A percentile compares a stretch with the other conserved stretches of the same genome.
Conservation (phyloP, 2,329 filamentous ascomycete species). For the Sporothrix curviconia region DNA sequence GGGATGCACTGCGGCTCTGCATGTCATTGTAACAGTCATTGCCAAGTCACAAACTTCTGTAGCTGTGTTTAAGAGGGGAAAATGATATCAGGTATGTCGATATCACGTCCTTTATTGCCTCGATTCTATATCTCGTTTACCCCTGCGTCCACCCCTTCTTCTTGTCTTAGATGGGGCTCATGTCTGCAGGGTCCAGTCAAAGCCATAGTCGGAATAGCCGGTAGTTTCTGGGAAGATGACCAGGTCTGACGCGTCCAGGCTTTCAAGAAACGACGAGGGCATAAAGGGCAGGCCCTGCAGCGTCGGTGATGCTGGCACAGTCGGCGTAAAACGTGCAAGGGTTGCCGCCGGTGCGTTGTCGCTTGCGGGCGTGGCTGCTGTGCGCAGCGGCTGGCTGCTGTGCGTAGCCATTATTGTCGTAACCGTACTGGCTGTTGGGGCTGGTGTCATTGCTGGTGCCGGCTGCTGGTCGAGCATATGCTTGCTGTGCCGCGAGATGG, state of each 20-base stretch:
- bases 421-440: neutral
- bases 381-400: neutral
- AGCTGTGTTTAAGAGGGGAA: too few species aligned
- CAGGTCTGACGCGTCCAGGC: neutral
- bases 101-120: too few species aligned
- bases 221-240: neutral
- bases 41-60: too few species aligned
- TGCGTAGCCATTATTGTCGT: neutral
- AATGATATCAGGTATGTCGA: too few species aligned
- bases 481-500: too few species aligned
- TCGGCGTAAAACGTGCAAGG: neutral
- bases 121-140: too few species aligned
- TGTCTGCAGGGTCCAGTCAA: slow-evolving; percentile 1
- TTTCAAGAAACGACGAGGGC: neutral
- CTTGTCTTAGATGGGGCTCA: neutral
- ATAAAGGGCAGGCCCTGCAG: slow-evolving; percentile 2
- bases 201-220: neutral
- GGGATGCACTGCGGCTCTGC: too few species aligned
- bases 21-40: too few species aligned
- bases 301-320: neutral
- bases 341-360: neutral
- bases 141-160: too few species aligned
- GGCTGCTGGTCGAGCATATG: neutral
- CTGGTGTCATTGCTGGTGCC: neutral
- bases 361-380: neutral